These are phyloP conservation scores for Umbellularia californica DNA, from an alignment of 164 flowering plant species.

Conservation along the genomic window DNA sequence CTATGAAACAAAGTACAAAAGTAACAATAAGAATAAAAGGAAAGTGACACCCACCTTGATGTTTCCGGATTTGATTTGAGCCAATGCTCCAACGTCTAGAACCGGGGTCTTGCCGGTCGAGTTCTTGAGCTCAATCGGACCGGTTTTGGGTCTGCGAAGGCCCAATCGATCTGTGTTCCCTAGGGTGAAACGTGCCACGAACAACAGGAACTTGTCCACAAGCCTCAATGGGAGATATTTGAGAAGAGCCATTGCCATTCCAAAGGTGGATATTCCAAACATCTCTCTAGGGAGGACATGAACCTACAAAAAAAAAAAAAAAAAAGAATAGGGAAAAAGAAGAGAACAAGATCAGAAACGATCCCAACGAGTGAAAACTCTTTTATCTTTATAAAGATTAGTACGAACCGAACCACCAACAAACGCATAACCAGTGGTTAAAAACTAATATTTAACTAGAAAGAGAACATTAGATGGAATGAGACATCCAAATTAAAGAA, in stretches of 20 bases:
- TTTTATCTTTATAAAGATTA: too few species aligned
- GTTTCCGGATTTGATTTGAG: constrained; percentile 66
- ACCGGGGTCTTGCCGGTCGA: constrained; percentile 94
- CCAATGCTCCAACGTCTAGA: constrained; percentile 80
- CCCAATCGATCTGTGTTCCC: constrained; percentile 82
- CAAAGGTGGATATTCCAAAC: constrained; percentile 81
- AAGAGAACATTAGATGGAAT: too few species aligned
- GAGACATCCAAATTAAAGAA: too few species aligned
- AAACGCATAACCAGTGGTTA: not conserved
- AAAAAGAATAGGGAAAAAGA: not conserved
- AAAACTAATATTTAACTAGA: not conserved
- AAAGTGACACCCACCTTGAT: constrained; percentile 53
- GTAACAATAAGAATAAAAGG: not conserved
- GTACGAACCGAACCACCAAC: not conserved
- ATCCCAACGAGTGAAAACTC: not conserved
- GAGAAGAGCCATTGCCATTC: constrained; percentile 71
- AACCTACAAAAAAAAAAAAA: constrained; percentile 37
- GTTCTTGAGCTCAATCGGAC: constrained; percentile 93
- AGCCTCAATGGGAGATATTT: constrained; percentile 73
- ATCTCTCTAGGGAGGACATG: constrained; percentile 92
- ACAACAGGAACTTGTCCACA: constrained; percentile 69
- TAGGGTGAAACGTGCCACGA: constrained; percentile 43
- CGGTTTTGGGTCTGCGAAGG: constrained; percentile 80
- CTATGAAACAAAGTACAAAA: not conserved
- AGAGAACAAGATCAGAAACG: not conserved